These are phyloP conservation scores for Brasenia schreberi DNA, from an alignment of 164 flowering plant genomes.

Conservation along the genomic window DNA sequence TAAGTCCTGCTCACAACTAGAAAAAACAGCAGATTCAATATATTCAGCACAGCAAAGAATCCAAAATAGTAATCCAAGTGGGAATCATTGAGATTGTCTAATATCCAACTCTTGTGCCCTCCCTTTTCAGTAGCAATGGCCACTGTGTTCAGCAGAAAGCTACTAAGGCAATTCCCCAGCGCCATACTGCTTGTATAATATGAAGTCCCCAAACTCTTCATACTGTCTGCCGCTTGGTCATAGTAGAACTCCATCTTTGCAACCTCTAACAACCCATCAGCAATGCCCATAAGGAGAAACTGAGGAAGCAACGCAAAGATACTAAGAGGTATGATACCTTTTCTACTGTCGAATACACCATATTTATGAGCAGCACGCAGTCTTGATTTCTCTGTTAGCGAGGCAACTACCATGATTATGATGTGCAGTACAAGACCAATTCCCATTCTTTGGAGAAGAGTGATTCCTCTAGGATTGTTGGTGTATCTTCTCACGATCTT, in stretches of 20 bases:
- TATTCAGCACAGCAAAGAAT: background rate
- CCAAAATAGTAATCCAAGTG: constrained; percentile 37
- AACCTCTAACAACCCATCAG: constrained; percentile 38
- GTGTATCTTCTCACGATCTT: constrained; percentile 24
- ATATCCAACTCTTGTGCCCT: constrained; percentile 36
- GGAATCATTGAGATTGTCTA: constrained; percentile 42
- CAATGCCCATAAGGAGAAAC: constrained; percentile 38
- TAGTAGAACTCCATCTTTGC: constrained; percentile 58
- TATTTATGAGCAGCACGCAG: constrained; percentile 26
- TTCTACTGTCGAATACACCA: constrained; percentile 2
- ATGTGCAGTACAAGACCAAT: constrained; percentile 41
- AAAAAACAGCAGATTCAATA: background rate
- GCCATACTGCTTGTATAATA: constrained; percentile 40
- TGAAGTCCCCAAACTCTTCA: constrained; percentile 57
- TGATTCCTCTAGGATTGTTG: constrained; percentile 50
- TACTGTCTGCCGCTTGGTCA: constrained; percentile 53
- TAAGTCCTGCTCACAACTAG: background rate
- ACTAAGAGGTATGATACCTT: constrained; percentile 18
- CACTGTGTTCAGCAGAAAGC: constrained; percentile 30
- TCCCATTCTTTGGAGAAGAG: constrained; percentile 49
- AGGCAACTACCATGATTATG: constrained; percentile 32
- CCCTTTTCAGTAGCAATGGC: constrained; percentile 20
- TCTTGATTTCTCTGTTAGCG: constrained; percentile 30
- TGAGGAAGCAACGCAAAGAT: constrained; percentile 49
- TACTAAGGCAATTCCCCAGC: constrained; percentile 40